phyloP scores from a whole-genome alignment of 176 grass and related monocot genomes.

The Eragrostis curvula region DNA sequence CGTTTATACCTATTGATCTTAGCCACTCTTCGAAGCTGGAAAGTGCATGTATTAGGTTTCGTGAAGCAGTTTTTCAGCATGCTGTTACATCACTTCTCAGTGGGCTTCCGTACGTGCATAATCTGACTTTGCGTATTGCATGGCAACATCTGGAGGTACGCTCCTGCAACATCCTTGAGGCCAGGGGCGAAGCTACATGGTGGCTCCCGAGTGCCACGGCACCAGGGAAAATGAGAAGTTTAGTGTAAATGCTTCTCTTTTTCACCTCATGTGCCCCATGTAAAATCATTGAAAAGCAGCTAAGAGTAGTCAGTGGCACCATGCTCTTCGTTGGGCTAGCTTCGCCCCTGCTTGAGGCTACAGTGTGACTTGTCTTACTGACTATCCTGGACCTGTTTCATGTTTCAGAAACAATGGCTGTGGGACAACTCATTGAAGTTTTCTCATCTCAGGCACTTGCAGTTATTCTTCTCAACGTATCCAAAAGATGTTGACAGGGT shows the following conservation, averaged over 20 bases:
- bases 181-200: too few species aligned
- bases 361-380: neutral
- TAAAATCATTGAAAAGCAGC: too few species aligned
- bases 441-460: conserved; percentile 16
- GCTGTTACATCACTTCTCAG: neutral
- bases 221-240: too few species aligned
- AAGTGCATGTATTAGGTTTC: neutral
- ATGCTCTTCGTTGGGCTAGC: too few species aligned
- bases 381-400: neutral
- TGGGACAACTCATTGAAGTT: neutral
- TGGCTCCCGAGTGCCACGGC: too few species aligned
- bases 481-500: neutral
- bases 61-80: neutral
- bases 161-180: neutral
- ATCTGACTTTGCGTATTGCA: neutral
- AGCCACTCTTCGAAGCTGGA: neutral
- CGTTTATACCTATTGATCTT: neutral
- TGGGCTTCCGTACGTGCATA: conserved; percentile 5
- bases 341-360: too few species aligned
- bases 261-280: too few species aligned
- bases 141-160: neutral
- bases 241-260: too few species aligned
- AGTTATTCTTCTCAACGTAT: neutral
- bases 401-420: neutral
- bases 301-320: too few species aligned